phyloP scores from a whole-genome alignment of 2,329 filamentous ascomycete species.

The Chaetomium sp. region DNA sequence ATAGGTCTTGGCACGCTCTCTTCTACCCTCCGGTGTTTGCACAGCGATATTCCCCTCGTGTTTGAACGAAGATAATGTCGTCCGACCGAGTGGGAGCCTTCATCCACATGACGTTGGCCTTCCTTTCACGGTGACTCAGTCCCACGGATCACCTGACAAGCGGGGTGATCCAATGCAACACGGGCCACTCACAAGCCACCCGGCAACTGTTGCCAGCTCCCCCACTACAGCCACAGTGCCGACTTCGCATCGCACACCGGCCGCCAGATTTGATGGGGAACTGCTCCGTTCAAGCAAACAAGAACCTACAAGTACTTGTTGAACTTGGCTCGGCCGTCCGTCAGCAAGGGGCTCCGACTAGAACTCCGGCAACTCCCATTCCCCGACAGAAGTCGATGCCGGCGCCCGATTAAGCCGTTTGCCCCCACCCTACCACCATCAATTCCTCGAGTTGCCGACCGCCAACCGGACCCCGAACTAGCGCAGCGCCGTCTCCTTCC shows the following conservation, averaged over 20 bases:
- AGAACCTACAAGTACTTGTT: too few species aligned
- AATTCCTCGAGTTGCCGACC: neutral
- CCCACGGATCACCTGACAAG: slow-evolving; percentile 34
- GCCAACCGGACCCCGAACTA: neutral
- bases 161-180: slow-evolving; percentile 20
- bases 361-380: neutral
- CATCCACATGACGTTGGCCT: slow-evolving; percentile 31
- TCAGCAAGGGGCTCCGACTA: slow-evolving; percentile 14
- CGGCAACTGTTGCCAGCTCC: slow-evolving; percentile 20
- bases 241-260: slow-evolving; percentile 14
- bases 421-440: neutral
- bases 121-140: slow-evolving; percentile 33
- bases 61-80: slow-evolving; percentile 11
- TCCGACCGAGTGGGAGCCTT: slow-evolving; percentile 17
- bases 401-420: neutral
- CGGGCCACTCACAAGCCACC: neutral
- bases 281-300: slow-evolving; percentile 1
- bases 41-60: slow-evolving; percentile 8
- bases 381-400: slow-evolving; percentile 8
- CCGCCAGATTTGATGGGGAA: slow-evolving; percentile 1
- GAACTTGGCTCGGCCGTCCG: slow-evolving; percentile 3
- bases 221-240: slow-evolving; percentile 14
- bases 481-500: neutral
- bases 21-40: slow-evolving; percentile 13
- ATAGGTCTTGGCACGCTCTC: slow-evolving; percentile 5